Evolutionary conservation across 2,329 filamentous ascomycete species (phyloP), one percentile per base, ranked within the genome.

Genomic region (Calonectria crousiana): DNA sequence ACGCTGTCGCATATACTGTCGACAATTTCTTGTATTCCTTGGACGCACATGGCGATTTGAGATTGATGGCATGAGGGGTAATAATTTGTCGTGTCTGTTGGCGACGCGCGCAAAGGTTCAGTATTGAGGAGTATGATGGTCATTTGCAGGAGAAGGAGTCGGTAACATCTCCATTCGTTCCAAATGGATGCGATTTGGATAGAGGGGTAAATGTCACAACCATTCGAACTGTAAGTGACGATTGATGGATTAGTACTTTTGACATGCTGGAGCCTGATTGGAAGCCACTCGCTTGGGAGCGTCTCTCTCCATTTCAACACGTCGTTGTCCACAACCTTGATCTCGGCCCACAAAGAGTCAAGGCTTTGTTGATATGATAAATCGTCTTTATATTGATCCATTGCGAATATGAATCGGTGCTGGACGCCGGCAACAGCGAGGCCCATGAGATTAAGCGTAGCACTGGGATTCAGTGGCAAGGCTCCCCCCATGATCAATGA

Each of bases 91-190:
- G 32, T 36, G 20, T 23, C 9, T 10, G n/a, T 38, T 23, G 11
- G 3, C 23, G 13, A n/a, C 14, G n/a, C 26, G 11, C 6, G 28
- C 8, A 23, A 18, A 1, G 71, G 52, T 2, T 51, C 38, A 2
- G 52, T n/a, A 47, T 73, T 26, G 4, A 70, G 36, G 14, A 75
- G 65, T 4, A 69, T 30, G 20, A 74, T 65, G 14, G 51, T 52
- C 30, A 74, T 75, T 16, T 68, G 60, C 23, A 74, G 51, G 2
- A 75, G 41, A 13, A 71, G 67, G 5, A 75, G 64, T 10, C 71
- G 67, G 34, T 71, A 75, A 11, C 71, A 67, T 28, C 74, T 69
- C 74, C 74, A 75, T 18, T 53, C 71, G n/a, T 75, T 74, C 71
- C 71, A 75, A 13, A 71, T 56, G 4, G 62, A 36, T 32, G 67